These are phyloP conservation scores for Gracilaria gracilis DNA, from an alignment of 23 red algal genomes.

Conservation along the genomic window DNA sequence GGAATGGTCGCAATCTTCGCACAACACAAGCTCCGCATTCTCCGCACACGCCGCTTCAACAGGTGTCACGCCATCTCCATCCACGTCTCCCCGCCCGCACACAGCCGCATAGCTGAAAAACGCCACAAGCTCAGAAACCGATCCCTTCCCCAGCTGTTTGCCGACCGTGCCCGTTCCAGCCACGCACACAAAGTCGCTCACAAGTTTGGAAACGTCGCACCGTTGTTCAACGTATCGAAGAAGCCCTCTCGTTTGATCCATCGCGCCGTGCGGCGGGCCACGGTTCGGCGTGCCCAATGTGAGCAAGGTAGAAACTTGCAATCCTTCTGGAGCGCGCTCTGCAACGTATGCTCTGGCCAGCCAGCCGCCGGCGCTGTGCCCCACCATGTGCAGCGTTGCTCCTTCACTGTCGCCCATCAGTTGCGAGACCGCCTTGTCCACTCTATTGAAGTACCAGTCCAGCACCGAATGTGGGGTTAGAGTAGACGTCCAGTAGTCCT, in stretches of 20 bases:
- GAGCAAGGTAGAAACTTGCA: conserved; percentile 57
- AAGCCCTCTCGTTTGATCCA: conserved; percentile 83
- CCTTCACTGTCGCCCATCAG: conserved; percentile 27
- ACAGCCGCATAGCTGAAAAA: conserved; percentile 71
- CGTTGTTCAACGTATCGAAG: conserved; percentile 66
- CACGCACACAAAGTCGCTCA: conserved; percentile 52
- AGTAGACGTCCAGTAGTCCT: conserved; percentile 70
- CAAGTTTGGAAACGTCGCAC: conserved; percentile 43
- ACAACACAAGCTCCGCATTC: conserved; percentile 37
- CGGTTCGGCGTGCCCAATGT: conserved; percentile 80
- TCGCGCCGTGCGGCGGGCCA: conserved; percentile 56
- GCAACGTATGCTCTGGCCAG: conserved; percentile 71
- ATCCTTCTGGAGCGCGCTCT: conserved; percentile 41
- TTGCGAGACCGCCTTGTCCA: conserved; percentile 33
- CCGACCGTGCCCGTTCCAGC: conserved; percentile 60
- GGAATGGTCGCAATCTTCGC: conserved; percentile 64
- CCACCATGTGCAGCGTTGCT: conserved; percentile 53
- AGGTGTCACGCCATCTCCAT: conserved; percentile 76
- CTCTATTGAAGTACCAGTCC: conserved; percentile 73
- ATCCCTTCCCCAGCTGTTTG: conserved; percentile 50
- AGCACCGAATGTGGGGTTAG: conserved; percentile 59
- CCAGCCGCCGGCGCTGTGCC: conserved; percentile 82
- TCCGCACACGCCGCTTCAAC: conserved; percentile 62
- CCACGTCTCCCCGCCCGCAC: conserved; percentile 55
- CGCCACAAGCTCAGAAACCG: conserved; percentile 49